Conservation (phyloP, 2,329 filamentous ascomycete genomes). For the Xylaria polymorpha region DNA sequence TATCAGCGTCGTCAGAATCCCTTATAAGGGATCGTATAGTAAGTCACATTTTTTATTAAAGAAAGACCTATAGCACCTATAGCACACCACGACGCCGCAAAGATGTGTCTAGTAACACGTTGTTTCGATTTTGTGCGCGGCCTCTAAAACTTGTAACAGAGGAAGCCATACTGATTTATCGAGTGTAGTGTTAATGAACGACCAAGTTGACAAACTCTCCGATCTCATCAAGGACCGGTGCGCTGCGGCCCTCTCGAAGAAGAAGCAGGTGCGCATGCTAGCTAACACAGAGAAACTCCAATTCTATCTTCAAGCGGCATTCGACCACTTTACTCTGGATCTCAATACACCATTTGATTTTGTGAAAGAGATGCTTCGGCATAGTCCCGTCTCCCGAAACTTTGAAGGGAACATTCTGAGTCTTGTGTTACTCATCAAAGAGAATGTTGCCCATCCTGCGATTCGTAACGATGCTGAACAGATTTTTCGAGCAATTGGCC, state of each 20-base stretch:
- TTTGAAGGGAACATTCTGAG: conserved; percentile 51
- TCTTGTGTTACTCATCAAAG: conserved; percentile 47
- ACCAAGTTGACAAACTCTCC: conserved; percentile 61
- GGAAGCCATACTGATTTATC: conserved; percentile 4
- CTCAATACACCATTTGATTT: conserved; percentile 51
- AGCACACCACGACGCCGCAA: neutral
- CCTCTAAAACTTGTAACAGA: neutral
- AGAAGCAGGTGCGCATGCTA: conserved; percentile 56
- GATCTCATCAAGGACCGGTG: conserved; percentile 56
- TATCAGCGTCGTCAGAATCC: conserved; percentile 61
- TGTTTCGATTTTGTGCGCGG: neutral
- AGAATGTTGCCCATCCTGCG: conserved; percentile 36
- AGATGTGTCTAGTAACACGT: neutral
- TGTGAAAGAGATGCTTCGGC: conserved; percentile 50
- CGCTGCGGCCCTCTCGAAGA: conserved; percentile 55
- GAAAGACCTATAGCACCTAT: neutral
- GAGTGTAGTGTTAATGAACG: conserved; percentile 58
- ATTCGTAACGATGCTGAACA: conserved; percentile 45
- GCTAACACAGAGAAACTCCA: conserved; percentile 43
- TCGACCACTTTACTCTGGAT: conserved; percentile 50
- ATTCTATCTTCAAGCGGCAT: conserved; percentile 48
- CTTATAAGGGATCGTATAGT: conserved; percentile 53
- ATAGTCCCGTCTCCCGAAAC: conserved; percentile 48
- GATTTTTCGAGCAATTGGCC: conserved; percentile 49
- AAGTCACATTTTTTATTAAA: conserved; percentile 29